Evolutionary conservation across 345 rosid genomes (phyloP).

Genomic region (Trapa incisa): DNA sequence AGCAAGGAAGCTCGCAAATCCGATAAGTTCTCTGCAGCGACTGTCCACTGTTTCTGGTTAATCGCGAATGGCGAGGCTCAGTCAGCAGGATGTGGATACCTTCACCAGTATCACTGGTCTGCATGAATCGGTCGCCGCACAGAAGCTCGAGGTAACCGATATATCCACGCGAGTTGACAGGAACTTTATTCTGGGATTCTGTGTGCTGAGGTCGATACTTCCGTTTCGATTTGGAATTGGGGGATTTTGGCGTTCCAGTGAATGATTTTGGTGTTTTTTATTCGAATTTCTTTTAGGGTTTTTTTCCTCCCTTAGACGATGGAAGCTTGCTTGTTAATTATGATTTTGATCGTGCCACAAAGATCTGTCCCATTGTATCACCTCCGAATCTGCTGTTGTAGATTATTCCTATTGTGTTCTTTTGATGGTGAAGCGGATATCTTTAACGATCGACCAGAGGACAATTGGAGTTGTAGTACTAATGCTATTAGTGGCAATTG

Average conservation of each 20-base stretch:
- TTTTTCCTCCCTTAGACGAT: not conserved
- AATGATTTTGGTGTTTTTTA: not conserved
- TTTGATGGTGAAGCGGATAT: not conserved
- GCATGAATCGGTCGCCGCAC: slow-evolving; percentile 52
- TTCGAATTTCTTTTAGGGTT: not conserved
- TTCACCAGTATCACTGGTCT: slow-evolving; percentile 82
- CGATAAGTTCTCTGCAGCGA: not conserved
- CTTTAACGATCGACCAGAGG: not conserved
- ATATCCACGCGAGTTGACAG: not conserved
- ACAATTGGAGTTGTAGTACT: not conserved
- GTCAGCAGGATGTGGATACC: slow-evolving; percentile 74
- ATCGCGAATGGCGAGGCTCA: slow-evolving; percentile 48
- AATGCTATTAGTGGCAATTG: not conserved
- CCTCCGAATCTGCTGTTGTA: not conserved
- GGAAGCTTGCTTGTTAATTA: not conserved
- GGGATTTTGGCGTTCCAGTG: not conserved
- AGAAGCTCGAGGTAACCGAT: slow-evolving; percentile 52
- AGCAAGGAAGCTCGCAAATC: too few species aligned
- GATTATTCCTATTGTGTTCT: not conserved
- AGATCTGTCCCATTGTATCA: not conserved
- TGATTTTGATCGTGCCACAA: not conserved
- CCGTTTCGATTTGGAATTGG: not conserved
- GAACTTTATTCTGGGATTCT: not conserved
- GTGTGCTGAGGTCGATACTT: not conserved
- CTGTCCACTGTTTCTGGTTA: not conserved